A percentile compares a stretch with the other conserved stretches of the same genome.
phyloP scores from a whole-genome alignment of 192 early-diverging fungal genomes.

The Backusella luteola region DNA sequence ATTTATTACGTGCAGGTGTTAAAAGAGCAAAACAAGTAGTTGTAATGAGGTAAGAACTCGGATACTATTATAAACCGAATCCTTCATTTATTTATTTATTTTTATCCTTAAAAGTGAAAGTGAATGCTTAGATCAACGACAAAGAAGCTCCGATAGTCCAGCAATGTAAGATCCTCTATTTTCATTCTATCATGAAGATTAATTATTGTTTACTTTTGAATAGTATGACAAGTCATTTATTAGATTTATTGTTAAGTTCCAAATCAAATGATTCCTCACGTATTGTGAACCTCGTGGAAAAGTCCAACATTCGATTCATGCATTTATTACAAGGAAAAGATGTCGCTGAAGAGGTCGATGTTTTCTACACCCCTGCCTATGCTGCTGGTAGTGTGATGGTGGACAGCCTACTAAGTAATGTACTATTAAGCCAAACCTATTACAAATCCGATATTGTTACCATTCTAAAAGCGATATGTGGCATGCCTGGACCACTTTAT shows the following conservation, averaged over 20 bases:
- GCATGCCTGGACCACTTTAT: slow-evolving; percentile 29
- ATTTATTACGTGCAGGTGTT: slow-evolving; percentile 43
- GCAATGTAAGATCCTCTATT: slow-evolving; percentile 21
- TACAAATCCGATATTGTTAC: slow-evolving; percentile 54
- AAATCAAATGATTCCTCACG: slow-evolving; percentile 30
- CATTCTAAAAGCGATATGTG: slow-evolving; percentile 57
- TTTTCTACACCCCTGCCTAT: slow-evolving; percentile 55
- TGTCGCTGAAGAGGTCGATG: slow-evolving; percentile 29
- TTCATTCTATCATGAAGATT: not conserved
- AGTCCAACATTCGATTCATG: slow-evolving; percentile 56
- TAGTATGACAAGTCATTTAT: slow-evolving; percentile 60
- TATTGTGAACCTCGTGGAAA: slow-evolving; percentile 41
- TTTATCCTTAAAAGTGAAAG: slow-evolving; percentile 14
- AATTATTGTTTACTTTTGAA: not conserved
- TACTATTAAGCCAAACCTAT: slow-evolving; percentile 46
- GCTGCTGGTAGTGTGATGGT: slow-evolving; percentile 59
- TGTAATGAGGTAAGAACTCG: slow-evolving; percentile 31
- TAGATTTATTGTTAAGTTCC: slow-evolving; percentile 45
- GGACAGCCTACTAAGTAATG: slow-evolving; percentile 48
- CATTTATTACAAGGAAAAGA: slow-evolving; percentile 35
- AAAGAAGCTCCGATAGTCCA: slow-evolving; percentile 41
- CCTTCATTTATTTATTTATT: not conserved
- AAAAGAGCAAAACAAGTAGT: slow-evolving; percentile 42
- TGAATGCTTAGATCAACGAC: slow-evolving; percentile 35
- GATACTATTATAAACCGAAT: not conserved